phyloP scores from a whole-genome alignment of 2,329 filamentous ascomycete species.

The Westerdykella aurantiaca region DNA sequence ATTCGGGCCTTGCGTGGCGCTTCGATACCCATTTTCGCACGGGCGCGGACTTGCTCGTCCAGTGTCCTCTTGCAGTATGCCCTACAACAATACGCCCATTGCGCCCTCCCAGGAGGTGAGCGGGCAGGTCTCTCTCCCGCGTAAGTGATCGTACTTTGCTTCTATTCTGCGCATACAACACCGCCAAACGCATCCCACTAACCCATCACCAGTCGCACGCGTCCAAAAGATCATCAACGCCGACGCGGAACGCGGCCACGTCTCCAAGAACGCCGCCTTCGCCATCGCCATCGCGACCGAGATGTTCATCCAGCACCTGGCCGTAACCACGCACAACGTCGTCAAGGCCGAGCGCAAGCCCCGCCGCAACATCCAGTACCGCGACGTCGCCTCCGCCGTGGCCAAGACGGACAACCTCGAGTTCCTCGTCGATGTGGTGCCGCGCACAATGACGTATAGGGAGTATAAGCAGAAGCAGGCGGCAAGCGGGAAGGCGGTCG shows the following conservation, averaged over 20 bases:
- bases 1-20: no score
- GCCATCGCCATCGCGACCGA: constrained; percentile 90
- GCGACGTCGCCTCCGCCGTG: constrained; percentile 83
- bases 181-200: neutral
- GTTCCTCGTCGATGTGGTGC: constrained; percentile 86
- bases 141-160: constrained; percentile 50
- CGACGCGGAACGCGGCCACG: constrained; percentile 70
- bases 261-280: constrained; percentile 90
- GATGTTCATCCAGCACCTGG: constrained; percentile 90
- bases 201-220: constrained; percentile 62
- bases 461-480: constrained; percentile 43
- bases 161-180: neutral
- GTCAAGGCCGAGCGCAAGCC: constrained; percentile 89
- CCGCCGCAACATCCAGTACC: constrained; percentile 89
- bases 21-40: no score
- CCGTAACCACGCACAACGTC: constrained; percentile 77
- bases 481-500: constrained; percentile 7
- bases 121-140: constrained; percentile 75
- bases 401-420: constrained; percentile 88
- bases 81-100: constrained; percentile 83
- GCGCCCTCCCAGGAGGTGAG: constrained; percentile 74
- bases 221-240: constrained; percentile 93
- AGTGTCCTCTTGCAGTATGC: constrained; percentile 52
- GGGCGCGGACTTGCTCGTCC: neutral
- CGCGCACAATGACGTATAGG: constrained; percentile 76